Base-by-base conservation (phyloP, 768 basidiomycete species). In the Tylopilus felleus region DNA sequence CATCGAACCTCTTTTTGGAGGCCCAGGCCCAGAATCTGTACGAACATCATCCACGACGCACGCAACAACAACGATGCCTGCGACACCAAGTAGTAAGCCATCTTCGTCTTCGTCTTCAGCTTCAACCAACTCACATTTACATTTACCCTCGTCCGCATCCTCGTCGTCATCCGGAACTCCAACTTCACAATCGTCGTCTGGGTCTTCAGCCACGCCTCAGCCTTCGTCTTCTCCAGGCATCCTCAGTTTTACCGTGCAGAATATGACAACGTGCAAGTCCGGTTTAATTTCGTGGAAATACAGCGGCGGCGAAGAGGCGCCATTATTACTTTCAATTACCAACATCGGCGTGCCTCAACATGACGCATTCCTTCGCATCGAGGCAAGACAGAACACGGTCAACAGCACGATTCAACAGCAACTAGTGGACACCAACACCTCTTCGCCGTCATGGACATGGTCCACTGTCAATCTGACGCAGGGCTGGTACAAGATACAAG, bases 401-500 rank as follows among this genome's bases (percentile, higher is more conserved):
- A 41, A 35, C 13, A 9, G 19, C 21, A 33, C 47, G 17, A 47
- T 74, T 14, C 53, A 63, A 2, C 43, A 64, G 3, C 45, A 46
- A 14, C 22, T 84, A 27, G 69, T 55, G 14, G 52, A 55, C 0
- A 61, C 62, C 8, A 42, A 70, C 49, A 70, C 79, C 5, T 25
- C 46, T 13, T 23, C 16, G 1, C 8, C 12, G 0, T 51, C 49
- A 17, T 81, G 68, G 65, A 66, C 60, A 4, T 84, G 85, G 83
- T 5, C 63, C 1, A 42, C 67, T 3, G 80, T 85, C 45, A 71
- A 73, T 53, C 65, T 83, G 22, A 64, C 77, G 0, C 66, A 73
- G 49, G 84, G 84, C 4, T 76, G 73, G 74, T 85, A 85, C 59
- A 42, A 57, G 13, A 45, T 77, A 41, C 46, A 58, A 47, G 75